Evolutionary conservation across 2,329 filamentous ascomycete genomes (phyloP).

Genomic region (Diaporthe citriasiana): DNA sequence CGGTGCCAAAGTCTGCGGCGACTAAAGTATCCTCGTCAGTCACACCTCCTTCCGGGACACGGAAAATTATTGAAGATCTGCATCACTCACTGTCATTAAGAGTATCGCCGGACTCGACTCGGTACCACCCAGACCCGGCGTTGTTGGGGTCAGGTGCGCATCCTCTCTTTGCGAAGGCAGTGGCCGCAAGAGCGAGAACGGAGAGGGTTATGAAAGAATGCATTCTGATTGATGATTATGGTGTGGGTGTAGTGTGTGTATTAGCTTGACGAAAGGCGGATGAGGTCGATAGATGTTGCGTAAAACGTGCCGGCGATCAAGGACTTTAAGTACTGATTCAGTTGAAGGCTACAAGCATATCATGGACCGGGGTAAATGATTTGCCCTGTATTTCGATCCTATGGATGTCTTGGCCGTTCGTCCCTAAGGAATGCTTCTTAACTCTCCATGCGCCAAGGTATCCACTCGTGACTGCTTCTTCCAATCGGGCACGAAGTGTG

Average conservation of each 20-base stretch:
- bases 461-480: not conserved
- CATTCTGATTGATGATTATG: not conserved
- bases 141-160: constrained; percentile 12
- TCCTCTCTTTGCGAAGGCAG: constrained; percentile 15
- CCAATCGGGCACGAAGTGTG: not conserved
- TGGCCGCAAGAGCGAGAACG: not conserved
- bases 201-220: constrained; percentile 13
- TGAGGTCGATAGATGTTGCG: not conserved
- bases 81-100: constrained; percentile 15
- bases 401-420: not conserved
- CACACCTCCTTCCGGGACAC: not conserved
- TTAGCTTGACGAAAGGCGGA: not conserved
- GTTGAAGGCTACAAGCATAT: not conserved
- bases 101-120: not conserved
- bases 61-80: not conserved
- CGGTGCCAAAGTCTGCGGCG: constrained; percentile 1
- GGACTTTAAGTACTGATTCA: constrained; percentile 1
- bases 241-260: not conserved
- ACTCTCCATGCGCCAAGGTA: not conserved
- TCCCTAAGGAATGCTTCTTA: not conserved
- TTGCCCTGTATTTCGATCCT: not conserved
- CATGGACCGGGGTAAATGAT: not conserved
- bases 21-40: not conserved
- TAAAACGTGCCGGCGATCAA: not conserved
- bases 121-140: constrained; percentile 3